Conservation (phyloP, 495 filamentous ascomycete genomes). For the Clohesyomyces aquaticus region DNA sequence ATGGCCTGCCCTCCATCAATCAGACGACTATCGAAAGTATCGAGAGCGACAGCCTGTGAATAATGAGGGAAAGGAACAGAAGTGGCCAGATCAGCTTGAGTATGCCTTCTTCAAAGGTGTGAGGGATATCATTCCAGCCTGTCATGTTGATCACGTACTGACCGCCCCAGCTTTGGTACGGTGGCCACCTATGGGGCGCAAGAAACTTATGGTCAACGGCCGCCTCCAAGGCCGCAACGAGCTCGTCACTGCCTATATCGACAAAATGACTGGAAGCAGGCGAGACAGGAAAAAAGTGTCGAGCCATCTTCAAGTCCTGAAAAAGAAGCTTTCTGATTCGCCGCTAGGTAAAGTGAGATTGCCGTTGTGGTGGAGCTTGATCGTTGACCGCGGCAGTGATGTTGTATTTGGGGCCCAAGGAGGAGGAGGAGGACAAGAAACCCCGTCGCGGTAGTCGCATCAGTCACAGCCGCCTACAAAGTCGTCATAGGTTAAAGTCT, state of each 20-base stretch:
- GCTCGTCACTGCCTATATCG: slow-evolving; percentile 83
- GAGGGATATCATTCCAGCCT: slow-evolving; percentile 25
- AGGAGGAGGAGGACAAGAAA: slow-evolving; percentile 10
- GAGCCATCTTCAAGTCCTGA: slow-evolving; percentile 96
- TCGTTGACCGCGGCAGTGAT: slow-evolving; percentile 16
- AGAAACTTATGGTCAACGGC: slow-evolving; percentile 71
- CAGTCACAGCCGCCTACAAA: slow-evolving; percentile 4
- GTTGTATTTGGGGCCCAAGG: slow-evolving; percentile 26
- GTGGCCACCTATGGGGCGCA: slow-evolving; percentile 79
- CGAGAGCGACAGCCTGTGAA: slow-evolving; percentile 63
- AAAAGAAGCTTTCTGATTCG: slow-evolving; percentile 71
- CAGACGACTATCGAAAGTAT: slow-evolving; percentile 66
- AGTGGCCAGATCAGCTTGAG: slow-evolving; percentile 83
- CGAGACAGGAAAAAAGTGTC: slow-evolving; percentile 88
- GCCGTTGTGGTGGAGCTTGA: not conserved
- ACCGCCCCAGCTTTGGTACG: slow-evolving; percentile 69
- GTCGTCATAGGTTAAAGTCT: slow-evolving; percentile 7
- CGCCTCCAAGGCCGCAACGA: slow-evolving; percentile 87
- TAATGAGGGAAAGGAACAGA: slow-evolving; percentile 56
- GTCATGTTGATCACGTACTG: slow-evolving; percentile 23
- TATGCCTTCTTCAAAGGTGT: slow-evolving; percentile 88
- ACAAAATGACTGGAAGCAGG: slow-evolving; percentile 64
- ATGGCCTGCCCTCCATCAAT: slow-evolving; percentile 44
- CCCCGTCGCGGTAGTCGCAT: slow-evolving; percentile 7
- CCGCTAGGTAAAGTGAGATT: slow-evolving; percentile 51